These are phyloP conservation scores for Rubus parviflorus DNA, from an alignment of 306 rosid species.

Conservation along the genomic window DNA sequence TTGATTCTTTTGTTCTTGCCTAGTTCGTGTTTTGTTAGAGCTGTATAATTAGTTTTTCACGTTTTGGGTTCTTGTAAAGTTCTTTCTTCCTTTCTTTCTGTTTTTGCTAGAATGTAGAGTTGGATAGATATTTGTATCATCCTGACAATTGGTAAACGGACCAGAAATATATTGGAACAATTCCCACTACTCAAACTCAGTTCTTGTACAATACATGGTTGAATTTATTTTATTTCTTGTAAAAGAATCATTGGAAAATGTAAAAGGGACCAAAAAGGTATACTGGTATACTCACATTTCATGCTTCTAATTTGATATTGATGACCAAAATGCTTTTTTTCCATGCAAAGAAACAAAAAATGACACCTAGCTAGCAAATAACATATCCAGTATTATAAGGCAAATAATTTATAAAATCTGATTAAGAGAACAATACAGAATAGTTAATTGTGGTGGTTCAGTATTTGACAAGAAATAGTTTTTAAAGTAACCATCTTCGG, in stretches of 20 bases:
- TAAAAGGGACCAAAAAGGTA: background rate
- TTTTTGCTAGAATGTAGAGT: slow-evolving; percentile 15
- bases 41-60: slow-evolving; percentile 42
- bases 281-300: background rate
- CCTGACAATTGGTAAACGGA: slow-evolving; percentile 38
- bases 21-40: slow-evolving; percentile 52
- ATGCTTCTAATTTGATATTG: background rate
- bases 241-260: background rate
- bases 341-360: background rate
- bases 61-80: slow-evolving; percentile 48
- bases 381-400: background rate
- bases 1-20: slow-evolving; percentile 25
- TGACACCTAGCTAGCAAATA: background rate
- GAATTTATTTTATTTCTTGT: background rate
- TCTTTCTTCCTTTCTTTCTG: background rate
- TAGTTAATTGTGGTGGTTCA: background rate
- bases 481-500: background rate
- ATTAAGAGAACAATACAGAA: background rate
- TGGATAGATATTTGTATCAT: slow-evolving; percentile 53
- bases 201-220: slow-evolving; percentile 5
- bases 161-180: slow-evolving; percentile 32
- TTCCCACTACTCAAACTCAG: slow-evolving; percentile 22
- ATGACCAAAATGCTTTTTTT: background rate
- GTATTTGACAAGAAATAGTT: background rate
- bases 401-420: too few relatives aligned